Base-by-base conservation (phyloP, 2,329 filamentous ascomycete genomes). In the Colletotrichum neosansevieriae region DNA sequence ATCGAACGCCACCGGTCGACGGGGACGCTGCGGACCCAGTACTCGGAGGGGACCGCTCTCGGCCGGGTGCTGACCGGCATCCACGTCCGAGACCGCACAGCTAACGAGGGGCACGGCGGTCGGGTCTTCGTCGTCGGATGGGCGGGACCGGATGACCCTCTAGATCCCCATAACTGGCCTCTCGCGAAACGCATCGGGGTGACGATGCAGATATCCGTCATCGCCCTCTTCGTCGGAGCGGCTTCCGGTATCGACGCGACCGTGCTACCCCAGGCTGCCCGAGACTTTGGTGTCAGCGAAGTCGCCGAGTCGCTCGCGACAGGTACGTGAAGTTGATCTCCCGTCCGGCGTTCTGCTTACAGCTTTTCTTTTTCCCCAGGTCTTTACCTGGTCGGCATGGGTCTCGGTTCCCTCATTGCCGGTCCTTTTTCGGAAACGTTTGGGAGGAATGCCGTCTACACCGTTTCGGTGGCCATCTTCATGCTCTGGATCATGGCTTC, bases 221-320 rank as follows among this genome's bases (percentile, higher is more conserved):
- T 89, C 34, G 85, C 80, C 0, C 82, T 85, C 32, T 80, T 85
- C 0, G 84, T 88, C 0, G 82, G 82, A 3, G 78, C 82, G 1
- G 85, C 86, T 0, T 85, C 83, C 4, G 82, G 85, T 0, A 86
- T 89, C 45, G 85, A 88, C 62, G 83, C 84, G 1, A 80, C 80
- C 0, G 83, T 84, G 1, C 70, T 86, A 0, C 77, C 78, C 0
- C 80, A 84, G 68, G 85, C 83, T 0, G 78, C 80, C 0, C 71
- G 70, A 19, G 80, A 82, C 0, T 83, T 87, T 50, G 78, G 80
- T 0, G 85, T 87, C 0, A 81, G 80, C 29, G 77, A 85, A 44
- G 82, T 87, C 4, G 82, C 82, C 0, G 86, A 82, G 72, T 84
- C 81, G 10, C 72, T 87, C 24, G 82, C 83, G 0, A 88, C 81